Evolutionary conservation across 2,329 filamentous ascomycete species (phyloP).

Genomic region (Aspergillus texensis): DNA sequence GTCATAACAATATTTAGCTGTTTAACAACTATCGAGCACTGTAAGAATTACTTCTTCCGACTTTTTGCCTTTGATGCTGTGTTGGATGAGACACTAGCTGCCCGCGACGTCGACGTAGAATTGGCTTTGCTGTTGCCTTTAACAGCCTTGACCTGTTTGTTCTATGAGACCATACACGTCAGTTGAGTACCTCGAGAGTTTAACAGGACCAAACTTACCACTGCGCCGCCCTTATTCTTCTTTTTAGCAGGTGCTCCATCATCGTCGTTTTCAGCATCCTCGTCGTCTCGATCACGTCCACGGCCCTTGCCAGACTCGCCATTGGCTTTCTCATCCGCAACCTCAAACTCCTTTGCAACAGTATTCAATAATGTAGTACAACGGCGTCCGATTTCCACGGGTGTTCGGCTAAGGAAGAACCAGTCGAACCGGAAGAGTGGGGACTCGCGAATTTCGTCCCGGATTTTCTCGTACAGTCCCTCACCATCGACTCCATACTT

Average conservation of each 20-base stretch:
- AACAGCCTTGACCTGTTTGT: slow-evolving; percentile 88
- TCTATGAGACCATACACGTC: slow-evolving; percentile 57
- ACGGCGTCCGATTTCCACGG: slow-evolving; percentile 85
- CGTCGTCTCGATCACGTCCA: slow-evolving; percentile 66
- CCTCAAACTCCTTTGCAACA: slow-evolving; percentile 92
- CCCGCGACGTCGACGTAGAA: slow-evolving; percentile 77
- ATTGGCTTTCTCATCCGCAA: slow-evolving; percentile 56
- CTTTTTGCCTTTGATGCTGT: slow-evolving; percentile 54
- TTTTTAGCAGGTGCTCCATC: slow-evolving; percentile 88
- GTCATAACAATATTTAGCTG: slow-evolving; percentile 14
- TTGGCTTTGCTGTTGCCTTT: slow-evolving; percentile 76
- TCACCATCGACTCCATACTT: slow-evolving; percentile 90
- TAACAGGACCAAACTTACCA: slow-evolving; percentile 60
- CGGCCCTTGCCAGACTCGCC: slow-evolving; percentile 69
- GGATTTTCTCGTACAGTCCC: slow-evolving; percentile 85
- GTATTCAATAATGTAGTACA: slow-evolving; percentile 94
- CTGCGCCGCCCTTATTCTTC: slow-evolving; percentile 85
- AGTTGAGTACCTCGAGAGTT: slow-evolving; percentile 2
- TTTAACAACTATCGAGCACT: slow-evolving; percentile 7
- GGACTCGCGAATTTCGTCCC: slow-evolving; percentile 94
- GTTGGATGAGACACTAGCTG: slow-evolving; percentile 83
- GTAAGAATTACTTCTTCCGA: slow-evolving; percentile 49
- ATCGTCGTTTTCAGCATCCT: slow-evolving; percentile 80
- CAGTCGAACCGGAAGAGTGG: slow-evolving; percentile 97
- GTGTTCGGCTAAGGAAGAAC: slow-evolving; percentile 96